These are phyloP conservation scores for Penicillium fuscoglaucum DNA, from an alignment of 2,329 filamentous ascomycete species.

Conservation along the genomic window DNA sequence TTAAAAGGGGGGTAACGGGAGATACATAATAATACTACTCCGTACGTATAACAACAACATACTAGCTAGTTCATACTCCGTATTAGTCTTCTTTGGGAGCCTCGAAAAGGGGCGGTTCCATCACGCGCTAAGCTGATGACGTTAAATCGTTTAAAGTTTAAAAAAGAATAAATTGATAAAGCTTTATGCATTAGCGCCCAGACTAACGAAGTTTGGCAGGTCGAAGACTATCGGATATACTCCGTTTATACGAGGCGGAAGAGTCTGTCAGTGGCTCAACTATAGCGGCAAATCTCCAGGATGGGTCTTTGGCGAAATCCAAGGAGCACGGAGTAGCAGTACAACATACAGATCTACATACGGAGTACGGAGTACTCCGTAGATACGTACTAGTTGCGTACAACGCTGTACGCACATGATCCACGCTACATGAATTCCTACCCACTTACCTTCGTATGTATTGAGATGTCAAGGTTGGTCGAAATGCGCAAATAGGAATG, in stretches of 20 bases:
- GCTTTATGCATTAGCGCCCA: neutral
- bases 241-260: neutral
- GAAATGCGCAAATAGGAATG: neutral
- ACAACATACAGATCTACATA: neutral
- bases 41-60: no score
- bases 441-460: no score
- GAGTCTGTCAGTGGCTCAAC: neutral
- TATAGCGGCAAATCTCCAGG: neutral
- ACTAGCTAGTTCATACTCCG: no score
- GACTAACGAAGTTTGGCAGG: conserved; percentile 1
- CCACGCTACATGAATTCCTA: no score
- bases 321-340: no score
- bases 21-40: neutral
- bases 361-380: no score
- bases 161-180: neutral
- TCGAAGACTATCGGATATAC: neutral
- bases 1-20: neutral
- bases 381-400: neutral
- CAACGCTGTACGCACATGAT: neutral
- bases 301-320: neutral
- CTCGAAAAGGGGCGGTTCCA: neutral
- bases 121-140: neutral
- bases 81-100: neutral
- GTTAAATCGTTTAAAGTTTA: neutral
- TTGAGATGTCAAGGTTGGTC: no score